phyloP scores from a whole-genome alignment of 2,329 filamentous ascomycete species.

The Arachnopeziza araneosa region DNA sequence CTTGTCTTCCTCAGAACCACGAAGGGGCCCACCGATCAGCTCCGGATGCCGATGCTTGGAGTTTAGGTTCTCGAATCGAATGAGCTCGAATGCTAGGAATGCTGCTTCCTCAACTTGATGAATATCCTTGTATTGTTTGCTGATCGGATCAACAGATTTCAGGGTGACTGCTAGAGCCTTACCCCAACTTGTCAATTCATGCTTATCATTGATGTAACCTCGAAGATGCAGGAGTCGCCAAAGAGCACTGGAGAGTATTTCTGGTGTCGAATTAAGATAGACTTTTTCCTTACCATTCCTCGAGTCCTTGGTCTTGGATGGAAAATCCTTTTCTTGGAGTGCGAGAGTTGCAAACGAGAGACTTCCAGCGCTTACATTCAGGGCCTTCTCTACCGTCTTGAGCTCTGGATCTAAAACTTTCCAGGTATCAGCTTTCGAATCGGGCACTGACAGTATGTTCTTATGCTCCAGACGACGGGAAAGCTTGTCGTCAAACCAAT shows the following conservation, averaged over 20 bases:
- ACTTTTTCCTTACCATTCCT: conserved; percentile 19
- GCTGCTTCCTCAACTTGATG: conserved; percentile 65
- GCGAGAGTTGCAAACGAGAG: conserved; percentile 59
- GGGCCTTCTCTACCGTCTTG: conserved; percentile 39
- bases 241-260: conserved; percentile 66
- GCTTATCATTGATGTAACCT: conserved; percentile 73
- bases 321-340: conserved; percentile 64
- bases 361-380: conserved; percentile 37
- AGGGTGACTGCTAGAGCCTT: conserved; percentile 69
- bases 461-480: conserved; percentile 64
- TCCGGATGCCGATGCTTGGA: conserved; percentile 54
- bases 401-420: conserved; percentile 57
- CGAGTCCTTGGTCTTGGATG: conserved; percentile 49
- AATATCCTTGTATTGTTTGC: conserved; percentile 38
- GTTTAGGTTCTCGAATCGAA: conserved; percentile 74
- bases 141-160: conserved; percentile 50
- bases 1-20: conserved; percentile 65
- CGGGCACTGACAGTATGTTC: conserved; percentile 43
- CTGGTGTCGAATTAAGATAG: conserved; percentile 55
- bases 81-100: conserved; percentile 78
- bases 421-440: conserved; percentile 55
- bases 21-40: conserved; percentile 49
- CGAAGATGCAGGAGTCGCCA: conserved; percentile 89
- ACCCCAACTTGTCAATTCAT: conserved; percentile 80
- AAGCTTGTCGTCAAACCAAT: conserved; percentile 76